These are phyloP conservation scores for Bothriochloa decipiens DNA, from an alignment of 176 grass and related monocot genomes.

Conservation along the genomic window DNA sequence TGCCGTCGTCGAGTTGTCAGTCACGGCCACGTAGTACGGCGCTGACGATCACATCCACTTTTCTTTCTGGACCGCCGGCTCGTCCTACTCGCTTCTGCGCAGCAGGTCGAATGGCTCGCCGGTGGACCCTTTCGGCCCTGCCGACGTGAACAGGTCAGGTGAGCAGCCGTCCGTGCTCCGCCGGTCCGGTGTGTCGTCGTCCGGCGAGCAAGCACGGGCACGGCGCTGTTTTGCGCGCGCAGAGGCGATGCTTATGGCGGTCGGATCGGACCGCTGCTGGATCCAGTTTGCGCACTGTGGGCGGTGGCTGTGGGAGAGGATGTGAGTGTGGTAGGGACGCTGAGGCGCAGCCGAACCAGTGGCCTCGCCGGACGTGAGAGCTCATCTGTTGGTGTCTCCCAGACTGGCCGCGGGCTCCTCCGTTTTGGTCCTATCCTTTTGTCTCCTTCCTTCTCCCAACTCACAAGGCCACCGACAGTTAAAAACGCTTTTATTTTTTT, in stretches of 20 bases:
- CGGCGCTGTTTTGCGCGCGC: background rate
- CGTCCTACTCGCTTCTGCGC: background rate
- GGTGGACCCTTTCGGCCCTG: background rate
- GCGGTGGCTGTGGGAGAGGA: background rate
- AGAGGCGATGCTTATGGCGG: background rate
- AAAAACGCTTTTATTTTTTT: background rate
- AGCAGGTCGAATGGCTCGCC: background rate
- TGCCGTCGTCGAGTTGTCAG: background rate
- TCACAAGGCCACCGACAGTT: constrained; percentile 28
- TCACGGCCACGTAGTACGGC: no score
- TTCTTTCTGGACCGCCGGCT: background rate
- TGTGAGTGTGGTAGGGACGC: background rate
- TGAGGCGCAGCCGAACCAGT: background rate
- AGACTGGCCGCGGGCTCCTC: background rate
- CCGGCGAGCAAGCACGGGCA: background rate
- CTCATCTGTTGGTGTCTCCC: background rate
- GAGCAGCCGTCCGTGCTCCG: background rate
- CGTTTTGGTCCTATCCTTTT: background rate
- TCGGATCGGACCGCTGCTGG: background rate
- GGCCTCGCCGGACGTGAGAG: constrained; percentile 19
- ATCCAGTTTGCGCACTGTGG: background rate
- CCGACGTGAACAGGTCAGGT: background rate
- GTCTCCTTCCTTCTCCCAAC: background rate
- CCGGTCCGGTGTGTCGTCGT: background rate
- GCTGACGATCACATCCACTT: background rate